A percentile compares a stretch with the other conserved stretches of the same genome.
phyloP scores from a whole-genome alignment of 257 asterid species.

The Gentiana macrophylla region DNA sequence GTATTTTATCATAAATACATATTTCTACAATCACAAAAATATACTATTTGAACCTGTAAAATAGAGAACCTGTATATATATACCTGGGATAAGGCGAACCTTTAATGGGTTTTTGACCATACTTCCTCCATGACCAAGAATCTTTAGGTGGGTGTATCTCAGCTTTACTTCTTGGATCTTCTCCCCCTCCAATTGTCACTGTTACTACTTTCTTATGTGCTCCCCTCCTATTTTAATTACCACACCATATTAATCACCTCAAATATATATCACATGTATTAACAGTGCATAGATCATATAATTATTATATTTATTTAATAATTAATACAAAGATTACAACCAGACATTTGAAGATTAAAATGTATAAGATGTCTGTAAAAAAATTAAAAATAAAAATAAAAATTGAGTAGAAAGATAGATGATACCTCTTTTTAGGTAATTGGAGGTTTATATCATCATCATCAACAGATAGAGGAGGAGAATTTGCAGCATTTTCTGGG shows the following conservation, averaged over 20 bases:
- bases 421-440: conserved; percentile 57
- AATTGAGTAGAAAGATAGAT: background rate
- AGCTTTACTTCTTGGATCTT: conserved; percentile 45
- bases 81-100: conserved; percentile 88
- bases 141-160: conserved; percentile 85
- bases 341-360: background rate
- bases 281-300: too few relatives aligned
- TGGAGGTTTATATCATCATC: conserved; percentile 44
- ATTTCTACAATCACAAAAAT: too few relatives aligned
- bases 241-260: too few relatives aligned
- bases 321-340: too few relatives aligned
- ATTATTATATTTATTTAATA: too few relatives aligned
- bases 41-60: too few relatives aligned
- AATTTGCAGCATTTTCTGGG: conserved; percentile 34
- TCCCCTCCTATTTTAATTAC: conserved; percentile 19
- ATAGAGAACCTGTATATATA: background rate
- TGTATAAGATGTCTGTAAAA: background rate
- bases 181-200: conserved; percentile 45
- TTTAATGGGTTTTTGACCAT: conserved; percentile 81
- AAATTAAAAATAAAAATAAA: background rate
- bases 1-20: too few relatives aligned
- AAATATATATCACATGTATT: too few relatives aligned
- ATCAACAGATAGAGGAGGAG: conserved; percentile 44
- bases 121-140: conserved; percentile 93
- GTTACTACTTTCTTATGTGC: conserved; percentile 46